These are phyloP conservation scores for Sugiyamaella marilandica DNA, from an alignment of 805 yeast species.

Conservation along the genomic window DNA sequence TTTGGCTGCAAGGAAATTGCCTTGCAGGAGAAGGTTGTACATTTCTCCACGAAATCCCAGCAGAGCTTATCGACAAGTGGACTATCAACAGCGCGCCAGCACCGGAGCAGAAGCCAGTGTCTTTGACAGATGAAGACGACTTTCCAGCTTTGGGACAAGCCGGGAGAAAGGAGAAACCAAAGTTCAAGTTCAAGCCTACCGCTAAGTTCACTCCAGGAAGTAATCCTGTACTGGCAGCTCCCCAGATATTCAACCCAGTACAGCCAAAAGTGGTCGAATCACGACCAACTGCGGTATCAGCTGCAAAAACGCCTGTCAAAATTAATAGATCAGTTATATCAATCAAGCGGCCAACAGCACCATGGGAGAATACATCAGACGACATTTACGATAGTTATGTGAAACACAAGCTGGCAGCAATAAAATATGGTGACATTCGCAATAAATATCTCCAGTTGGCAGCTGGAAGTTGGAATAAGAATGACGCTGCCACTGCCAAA, in stretches of 20 bases:
- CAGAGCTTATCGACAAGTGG: constrained; percentile 18
- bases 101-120: constrained; percentile 14
- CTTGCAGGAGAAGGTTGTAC: constrained; percentile 40
- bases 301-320: not conserved
- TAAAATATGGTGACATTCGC: constrained; percentile 27
- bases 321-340: constrained; percentile 2
- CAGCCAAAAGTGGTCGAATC: not conserved
- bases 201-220: constrained; percentile 10
- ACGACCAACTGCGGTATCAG: not conserved
- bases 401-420: constrained; percentile 26
- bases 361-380: constrained; percentile 28
- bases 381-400: constrained; percentile 26
- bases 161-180: not conserved
- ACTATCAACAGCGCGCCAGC: not conserved
- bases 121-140: constrained; percentile 20
- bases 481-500: constrained; percentile 31
- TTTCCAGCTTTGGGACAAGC: constrained; percentile 23
- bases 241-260: not conserved
- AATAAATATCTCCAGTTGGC: constrained; percentile 34
- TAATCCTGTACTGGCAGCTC: not conserved
- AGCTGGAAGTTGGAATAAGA: constrained; percentile 30
- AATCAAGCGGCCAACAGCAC: constrained; percentile 13
- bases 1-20: constrained; percentile 44
- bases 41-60: constrained; percentile 39
- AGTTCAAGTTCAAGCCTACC: constrained; percentile 13